These are phyloP conservation scores for Kazachstania bromeliacearum DNA, from an alignment of 805 yeast species.

Conservation along the genomic window DNA sequence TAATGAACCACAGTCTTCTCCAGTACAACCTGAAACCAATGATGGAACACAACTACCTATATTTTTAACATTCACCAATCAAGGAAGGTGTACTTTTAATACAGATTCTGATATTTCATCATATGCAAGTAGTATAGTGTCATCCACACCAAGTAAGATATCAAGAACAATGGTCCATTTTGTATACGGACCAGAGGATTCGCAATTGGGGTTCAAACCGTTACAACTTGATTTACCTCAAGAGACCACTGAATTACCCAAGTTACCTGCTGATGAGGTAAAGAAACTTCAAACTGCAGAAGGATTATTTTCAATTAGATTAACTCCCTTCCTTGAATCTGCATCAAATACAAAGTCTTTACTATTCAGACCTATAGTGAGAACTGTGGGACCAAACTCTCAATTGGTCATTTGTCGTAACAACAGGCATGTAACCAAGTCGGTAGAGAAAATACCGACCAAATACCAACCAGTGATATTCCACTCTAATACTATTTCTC, in stretches of 20 bases:
- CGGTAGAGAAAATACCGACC: conserved; percentile 61
- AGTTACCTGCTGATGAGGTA: too few relatives aligned
- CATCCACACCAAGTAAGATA: not conserved
- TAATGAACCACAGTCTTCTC: too few relatives aligned
- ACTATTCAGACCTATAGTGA: conserved; percentile 76
- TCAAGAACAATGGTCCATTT: conserved; percentile 4
- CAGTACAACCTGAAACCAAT: too few relatives aligned
- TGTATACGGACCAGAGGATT: not conserved
- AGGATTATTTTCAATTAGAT: conserved; percentile 39
- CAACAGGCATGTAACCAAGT: conserved; percentile 66
- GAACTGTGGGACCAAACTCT: conserved; percentile 58
- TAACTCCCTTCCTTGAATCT: conserved; percentile 81
- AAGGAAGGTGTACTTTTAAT: conserved; percentile 1
- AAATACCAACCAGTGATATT: conserved; percentile 72
- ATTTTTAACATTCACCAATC: conserved; percentile 2
- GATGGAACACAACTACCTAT: too few relatives aligned
- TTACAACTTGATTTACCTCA: conserved; percentile 19
- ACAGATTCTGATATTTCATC: too few relatives aligned
- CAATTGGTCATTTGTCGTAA: conserved; percentile 69
- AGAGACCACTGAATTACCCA: too few relatives aligned
- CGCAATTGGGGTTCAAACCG: conserved; percentile 1
- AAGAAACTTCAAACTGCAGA: conserved; percentile 4
- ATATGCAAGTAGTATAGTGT: too few relatives aligned
- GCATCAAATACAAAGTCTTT: conserved; percentile 68
- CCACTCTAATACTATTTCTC: conserved; percentile 84